A percentile compares a stretch with the other conserved stretches of the same genome.
Conservation (phyloP, 1,139 yeast genomes). For the Geotrichum restrictum region DNA sequence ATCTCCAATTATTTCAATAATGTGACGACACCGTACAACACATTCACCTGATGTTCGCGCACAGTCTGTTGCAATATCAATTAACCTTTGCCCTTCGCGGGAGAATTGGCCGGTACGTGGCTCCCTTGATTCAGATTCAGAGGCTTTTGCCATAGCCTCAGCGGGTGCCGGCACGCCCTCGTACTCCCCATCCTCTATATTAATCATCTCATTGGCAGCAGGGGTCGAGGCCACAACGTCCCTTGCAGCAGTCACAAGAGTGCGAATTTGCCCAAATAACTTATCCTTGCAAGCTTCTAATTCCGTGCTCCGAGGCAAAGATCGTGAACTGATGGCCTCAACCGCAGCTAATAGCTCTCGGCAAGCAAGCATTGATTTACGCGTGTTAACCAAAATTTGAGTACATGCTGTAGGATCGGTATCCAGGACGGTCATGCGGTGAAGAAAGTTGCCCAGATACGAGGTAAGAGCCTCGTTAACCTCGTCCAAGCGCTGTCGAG, state of each 20-base stretch:
- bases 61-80: constrained; percentile 34
- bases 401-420: constrained; percentile 37
- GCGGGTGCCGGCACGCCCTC: constrained; percentile 2
- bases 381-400: constrained; percentile 39
- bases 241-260: constrained; percentile 32
- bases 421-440: constrained; percentile 33
- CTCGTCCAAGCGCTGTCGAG: constrained; percentile 68
- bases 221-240: constrained; percentile 25
- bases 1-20: constrained; percentile 61
- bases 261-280: constrained; percentile 37
- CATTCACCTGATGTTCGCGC: constrained; percentile 39
- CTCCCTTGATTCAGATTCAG: too few species aligned
- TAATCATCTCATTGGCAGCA: constrained; percentile 3
- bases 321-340: constrained; percentile 34
- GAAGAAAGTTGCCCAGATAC: constrained; percentile 54
- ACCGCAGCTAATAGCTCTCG: constrained; percentile 42
- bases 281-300: constrained; percentile 39
- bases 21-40: constrained; percentile 46
- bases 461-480: constrained; percentile 65
- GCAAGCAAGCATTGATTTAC: constrained; percentile 43
- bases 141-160: not conserved
- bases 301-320: constrained; percentile 33
- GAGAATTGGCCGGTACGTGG: not conserved
- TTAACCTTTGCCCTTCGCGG: constrained; percentile 16
- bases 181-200: constrained; percentile 21